Conservation (phyloP, 495 filamentous ascomycete species). For the Neurospora sublineolata region DNA sequence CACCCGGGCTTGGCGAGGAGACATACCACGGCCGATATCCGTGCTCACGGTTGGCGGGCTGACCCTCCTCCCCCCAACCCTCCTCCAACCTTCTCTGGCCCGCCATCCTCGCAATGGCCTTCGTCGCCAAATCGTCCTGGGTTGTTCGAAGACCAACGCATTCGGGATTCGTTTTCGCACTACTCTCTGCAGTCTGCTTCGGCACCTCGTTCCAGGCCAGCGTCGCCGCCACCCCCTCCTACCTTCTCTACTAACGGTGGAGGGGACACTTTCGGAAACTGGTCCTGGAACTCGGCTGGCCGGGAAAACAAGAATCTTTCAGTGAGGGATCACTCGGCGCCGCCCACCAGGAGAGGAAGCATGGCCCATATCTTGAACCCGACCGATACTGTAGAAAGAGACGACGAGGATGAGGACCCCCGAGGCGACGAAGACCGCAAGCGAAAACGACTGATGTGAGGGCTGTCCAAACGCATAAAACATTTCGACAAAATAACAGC, state of each 20-base stretch:
- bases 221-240: slow-evolving; percentile 50
- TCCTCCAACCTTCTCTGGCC: slow-evolving; percentile 51
- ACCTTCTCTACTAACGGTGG: slow-evolving; percentile 30
- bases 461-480: not conserved
- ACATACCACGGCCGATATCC: slow-evolving; percentile 94
- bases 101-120: slow-evolving; percentile 71
- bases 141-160: slow-evolving; percentile 59
- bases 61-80: slow-evolving; percentile 39
- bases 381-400: slow-evolving; percentile 33
- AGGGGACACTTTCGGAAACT: slow-evolving; percentile 39
- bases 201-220: slow-evolving; percentile 55
- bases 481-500: not conserved
- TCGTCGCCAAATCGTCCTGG: slow-evolving; percentile 63
- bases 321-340: slow-evolving; percentile 42
- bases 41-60: slow-evolving; percentile 75
- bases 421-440: slow-evolving; percentile 56
- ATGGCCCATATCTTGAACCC: slow-evolving; percentile 67
- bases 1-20: slow-evolving; percentile 68
- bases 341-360: slow-evolving; percentile 45
- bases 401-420: slow-evolving; percentile 34
- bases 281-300: slow-evolving; percentile 41
- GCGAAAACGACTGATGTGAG: slow-evolving; percentile 55
- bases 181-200: slow-evolving; percentile 58
- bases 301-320: slow-evolving; percentile 33
- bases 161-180: slow-evolving; percentile 68